Conservation (phyloP, 441 rosid genomes). For the Populus tomentosa region DNA sequence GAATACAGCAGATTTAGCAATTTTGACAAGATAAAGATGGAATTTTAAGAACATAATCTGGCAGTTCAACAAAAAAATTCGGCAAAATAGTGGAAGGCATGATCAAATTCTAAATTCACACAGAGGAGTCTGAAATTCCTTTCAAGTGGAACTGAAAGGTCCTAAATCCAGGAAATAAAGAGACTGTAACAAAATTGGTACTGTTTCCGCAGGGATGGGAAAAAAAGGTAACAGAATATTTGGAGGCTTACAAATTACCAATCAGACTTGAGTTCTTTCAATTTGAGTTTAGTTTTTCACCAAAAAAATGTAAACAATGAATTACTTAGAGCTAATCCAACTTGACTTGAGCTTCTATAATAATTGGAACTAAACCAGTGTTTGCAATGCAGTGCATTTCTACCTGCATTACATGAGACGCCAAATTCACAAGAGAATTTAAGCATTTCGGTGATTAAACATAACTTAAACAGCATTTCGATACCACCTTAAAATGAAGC, state of each 20-base stretch:
- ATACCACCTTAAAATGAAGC: not conserved
- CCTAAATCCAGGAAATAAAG: not conserved
- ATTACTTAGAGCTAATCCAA: not conserved
- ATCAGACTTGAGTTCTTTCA: not conserved
- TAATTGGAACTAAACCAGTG: not conserved
- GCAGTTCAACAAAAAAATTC: not conserved
- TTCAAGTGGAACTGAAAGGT: not conserved
- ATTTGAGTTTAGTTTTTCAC: not conserved
- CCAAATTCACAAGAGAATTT: not conserved
- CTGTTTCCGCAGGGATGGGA: not conserved
- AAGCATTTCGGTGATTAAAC: not conserved
- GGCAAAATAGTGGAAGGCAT: not conserved
- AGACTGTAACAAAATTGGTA: not conserved
- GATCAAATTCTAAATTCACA: not conserved
- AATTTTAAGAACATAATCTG: not conserved
- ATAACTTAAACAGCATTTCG: not conserved
- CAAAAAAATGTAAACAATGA: not conserved
- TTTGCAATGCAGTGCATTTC: not conserved
- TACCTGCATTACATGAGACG: not conserved
- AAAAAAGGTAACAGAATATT: no score
- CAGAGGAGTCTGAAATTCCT: not conserved
- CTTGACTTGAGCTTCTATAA: not conserved
- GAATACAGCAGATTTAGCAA: constrained; percentile 3
- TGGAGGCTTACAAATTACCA: not conserved
- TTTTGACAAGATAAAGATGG: not conserved